phyloP scores from a whole-genome alignment of 2,329 filamentous ascomycete genomes.

The Ilyonectria robusta region DNA sequence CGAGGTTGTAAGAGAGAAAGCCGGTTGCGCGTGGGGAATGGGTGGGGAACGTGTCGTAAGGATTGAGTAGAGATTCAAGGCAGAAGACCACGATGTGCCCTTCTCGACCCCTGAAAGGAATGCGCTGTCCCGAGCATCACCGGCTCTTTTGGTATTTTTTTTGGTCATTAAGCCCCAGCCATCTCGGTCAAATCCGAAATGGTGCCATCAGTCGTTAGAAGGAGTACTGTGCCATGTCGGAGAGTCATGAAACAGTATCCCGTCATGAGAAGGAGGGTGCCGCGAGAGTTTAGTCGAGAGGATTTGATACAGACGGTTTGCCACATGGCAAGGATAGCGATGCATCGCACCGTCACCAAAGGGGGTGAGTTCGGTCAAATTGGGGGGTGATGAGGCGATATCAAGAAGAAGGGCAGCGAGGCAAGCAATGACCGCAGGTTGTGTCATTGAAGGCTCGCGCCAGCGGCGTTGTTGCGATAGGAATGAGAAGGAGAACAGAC shows the following conservation, averaged over 20 bases:
- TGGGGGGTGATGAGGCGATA: conserved; percentile 33
- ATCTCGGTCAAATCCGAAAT: conserved; percentile 39
- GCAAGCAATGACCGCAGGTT: conserved; percentile 8
- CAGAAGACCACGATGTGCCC: conserved; percentile 48
- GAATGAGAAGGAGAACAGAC: conserved; percentile 44
- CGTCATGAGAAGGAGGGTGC: conserved; percentile 35
- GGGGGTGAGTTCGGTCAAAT: conserved; percentile 32
- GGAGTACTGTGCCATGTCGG: conserved; percentile 41
- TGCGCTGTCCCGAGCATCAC: conserved; percentile 42
- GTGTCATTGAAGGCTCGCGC: conserved; percentile 27
- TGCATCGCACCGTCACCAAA: conserved; percentile 39
- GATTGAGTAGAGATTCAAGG: conserved; percentile 48
- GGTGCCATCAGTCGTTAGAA: conserved; percentile 41
- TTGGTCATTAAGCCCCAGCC: conserved; percentile 46
- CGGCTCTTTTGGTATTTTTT: conserved; percentile 36
- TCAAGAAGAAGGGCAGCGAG: conserved; percentile 19
- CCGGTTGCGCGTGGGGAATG: conserved; percentile 43
- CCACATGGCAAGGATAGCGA: conserved; percentile 35
- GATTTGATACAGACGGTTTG: conserved; percentile 42
- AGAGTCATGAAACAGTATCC: conserved; percentile 35
- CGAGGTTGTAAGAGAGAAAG: conserved; percentile 41
- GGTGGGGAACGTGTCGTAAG: conserved; percentile 43
- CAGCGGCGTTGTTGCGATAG: conserved; percentile 36
- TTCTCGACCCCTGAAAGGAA: conserved; percentile 41
- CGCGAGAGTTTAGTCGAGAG: conserved; percentile 34